Evolutionary conservation across 169 alveolate genomes (phyloP).

Genomic region (Eimeria acervulina): DNA sequence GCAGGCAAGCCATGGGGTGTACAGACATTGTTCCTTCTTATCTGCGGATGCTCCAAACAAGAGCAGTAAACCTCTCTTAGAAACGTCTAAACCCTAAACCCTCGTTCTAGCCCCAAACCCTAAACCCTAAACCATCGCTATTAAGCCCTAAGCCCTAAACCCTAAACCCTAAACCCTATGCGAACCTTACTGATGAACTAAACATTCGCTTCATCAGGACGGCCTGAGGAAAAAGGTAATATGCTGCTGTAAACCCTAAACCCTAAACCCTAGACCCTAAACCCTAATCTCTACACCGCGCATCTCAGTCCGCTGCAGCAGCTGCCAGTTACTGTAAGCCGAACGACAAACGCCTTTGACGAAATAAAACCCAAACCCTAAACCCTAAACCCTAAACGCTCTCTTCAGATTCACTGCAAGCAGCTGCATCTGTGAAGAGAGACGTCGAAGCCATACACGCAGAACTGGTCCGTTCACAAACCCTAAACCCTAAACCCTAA

Average conservation of each 20-base stretch:
- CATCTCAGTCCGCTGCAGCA: not conserved
- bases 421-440: not conserved
- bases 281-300: not conserved
- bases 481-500: conserved; percentile 12
- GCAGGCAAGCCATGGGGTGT: not conserved
- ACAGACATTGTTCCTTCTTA: not conserved
- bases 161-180: conserved; percentile 51
- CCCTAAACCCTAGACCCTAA: conserved; percentile 41
- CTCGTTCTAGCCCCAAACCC: not conserved
- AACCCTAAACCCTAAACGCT: conserved; percentile 43
- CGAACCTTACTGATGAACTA: not conserved
- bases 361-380: conserved; percentile 2
- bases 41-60: not conserved
- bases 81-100: conserved; percentile 32
- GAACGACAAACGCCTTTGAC: not conserved
- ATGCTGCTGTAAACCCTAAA: not conserved
- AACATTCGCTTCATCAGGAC: not conserved
- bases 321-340: conserved; percentile 33
- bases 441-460: not conserved
- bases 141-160: conserved; percentile 36
- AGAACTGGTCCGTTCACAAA: not conserved
- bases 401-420: conserved; percentile 20
- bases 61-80: not conserved
- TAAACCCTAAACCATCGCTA: no score
- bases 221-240: not conserved